phyloP scores from a whole-genome alignment of 257 asterid species.

The Pogostemon cablin region DNA sequence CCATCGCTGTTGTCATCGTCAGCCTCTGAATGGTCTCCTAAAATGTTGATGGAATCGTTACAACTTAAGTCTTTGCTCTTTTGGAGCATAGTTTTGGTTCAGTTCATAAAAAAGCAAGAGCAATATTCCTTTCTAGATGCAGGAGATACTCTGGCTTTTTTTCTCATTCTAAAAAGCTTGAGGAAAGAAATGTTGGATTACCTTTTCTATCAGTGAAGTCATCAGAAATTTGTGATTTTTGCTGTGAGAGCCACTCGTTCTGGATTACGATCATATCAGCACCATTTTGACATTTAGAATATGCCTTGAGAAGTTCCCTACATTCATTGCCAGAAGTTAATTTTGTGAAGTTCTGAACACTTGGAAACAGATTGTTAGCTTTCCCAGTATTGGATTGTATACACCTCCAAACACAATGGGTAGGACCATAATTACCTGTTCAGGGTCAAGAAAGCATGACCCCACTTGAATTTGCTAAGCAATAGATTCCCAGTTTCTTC shows the following conservation, averaged over 20 bases:
- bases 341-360: conserved; percentile 10
- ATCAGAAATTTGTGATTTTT: conserved; percentile 46
- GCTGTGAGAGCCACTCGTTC: conserved; percentile 84
- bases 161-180: neutral
- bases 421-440: conserved; percentile 52
- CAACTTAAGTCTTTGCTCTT: neutral
- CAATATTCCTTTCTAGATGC: too few relatives aligned
- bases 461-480: conserved; percentile 96
- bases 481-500: conserved; percentile 75
- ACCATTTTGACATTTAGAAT: conserved; percentile 71
- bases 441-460: conserved; percentile 93
- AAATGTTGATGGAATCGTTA: neutral
- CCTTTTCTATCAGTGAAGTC: conserved; percentile 44
- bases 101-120: too few relatives aligned
- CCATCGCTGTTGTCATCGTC: conserved; percentile 45
- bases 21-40: conserved; percentile 48
- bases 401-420: neutral
- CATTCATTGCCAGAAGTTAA: conserved; percentile 30
- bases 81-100: neutral
- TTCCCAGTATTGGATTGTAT: neutral
- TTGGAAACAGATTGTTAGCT: conserved; percentile 11
- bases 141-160: neutral
- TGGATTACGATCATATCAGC: conserved; percentile 71
- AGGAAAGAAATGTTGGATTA: conserved; percentile 20
- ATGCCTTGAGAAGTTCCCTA: conserved; percentile 86